These are phyloP conservation scores for Fusarium decemcellulare DNA, from an alignment of 2,329 filamentous ascomycete genomes.

Conservation along the genomic window DNA sequence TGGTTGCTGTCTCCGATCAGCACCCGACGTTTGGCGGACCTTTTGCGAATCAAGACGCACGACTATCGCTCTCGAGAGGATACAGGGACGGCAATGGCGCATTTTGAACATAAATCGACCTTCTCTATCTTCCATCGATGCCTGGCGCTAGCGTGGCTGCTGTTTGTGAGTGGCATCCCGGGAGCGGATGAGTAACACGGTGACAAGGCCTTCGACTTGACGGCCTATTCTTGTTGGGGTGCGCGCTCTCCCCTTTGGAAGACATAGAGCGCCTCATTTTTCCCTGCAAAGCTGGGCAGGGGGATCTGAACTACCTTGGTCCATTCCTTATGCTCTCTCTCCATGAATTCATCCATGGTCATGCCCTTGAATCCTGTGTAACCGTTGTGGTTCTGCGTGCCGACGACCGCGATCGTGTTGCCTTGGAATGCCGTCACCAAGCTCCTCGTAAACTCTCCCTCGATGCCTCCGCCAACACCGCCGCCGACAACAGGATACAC, in stretches of 20 bases:
- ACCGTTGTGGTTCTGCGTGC: constrained; percentile 81
- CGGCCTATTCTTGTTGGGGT: constrained; percentile 36
- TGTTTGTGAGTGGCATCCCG: not conserved
- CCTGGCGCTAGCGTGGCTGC: no score
- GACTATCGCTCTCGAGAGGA: no score
- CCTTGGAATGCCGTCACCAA: constrained; percentile 74
- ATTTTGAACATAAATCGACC: no score
- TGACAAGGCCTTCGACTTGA: not conserved
- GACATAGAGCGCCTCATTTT: constrained; percentile 82
- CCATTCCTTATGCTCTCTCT: constrained; percentile 69
- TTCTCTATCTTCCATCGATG: no score
- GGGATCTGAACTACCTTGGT: constrained; percentile 74
- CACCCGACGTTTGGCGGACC: not conserved
- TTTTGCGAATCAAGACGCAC: not conserved
- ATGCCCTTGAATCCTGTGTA: constrained; percentile 78
- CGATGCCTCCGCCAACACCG: constrained; percentile 73
- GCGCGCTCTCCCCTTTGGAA: constrained; percentile 67
- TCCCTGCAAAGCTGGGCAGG: constrained; percentile 81
- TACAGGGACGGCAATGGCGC: no score
- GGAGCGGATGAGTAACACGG: no score
- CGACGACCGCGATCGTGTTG: constrained; percentile 78
- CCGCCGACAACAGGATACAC: constrained; percentile 81
- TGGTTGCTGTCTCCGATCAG: not conserved
- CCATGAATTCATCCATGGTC: constrained; percentile 78
- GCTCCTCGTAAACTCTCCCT: constrained; percentile 74